These are phyloP conservation scores for Xerocomus minutiporus DNA, from an alignment of 1,284 basidiomycete genomes.

Conservation along the genomic window DNA sequence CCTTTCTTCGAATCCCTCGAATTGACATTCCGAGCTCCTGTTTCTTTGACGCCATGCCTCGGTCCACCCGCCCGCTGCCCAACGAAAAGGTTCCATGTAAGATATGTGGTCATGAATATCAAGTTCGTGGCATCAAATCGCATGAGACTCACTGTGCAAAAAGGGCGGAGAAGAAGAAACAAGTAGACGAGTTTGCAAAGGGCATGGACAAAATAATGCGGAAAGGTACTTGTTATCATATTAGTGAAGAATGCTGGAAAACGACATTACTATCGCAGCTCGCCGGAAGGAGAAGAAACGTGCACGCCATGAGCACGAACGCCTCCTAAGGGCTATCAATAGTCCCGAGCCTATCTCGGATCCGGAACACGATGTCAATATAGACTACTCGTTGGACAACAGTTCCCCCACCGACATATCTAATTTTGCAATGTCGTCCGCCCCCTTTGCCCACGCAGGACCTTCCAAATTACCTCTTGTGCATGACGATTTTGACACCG, in stretches of 20 bases:
- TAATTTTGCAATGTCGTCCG: neutral
- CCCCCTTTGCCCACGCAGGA: neutral
- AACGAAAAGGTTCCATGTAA: neutral
- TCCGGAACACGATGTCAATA: neutral
- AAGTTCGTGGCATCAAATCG: neutral
- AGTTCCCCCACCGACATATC: neutral
- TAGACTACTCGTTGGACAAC: neutral
- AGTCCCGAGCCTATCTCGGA: neutral
- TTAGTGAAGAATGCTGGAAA: too few species aligned
- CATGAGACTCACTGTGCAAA: neutral
- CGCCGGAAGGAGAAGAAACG: neutral
- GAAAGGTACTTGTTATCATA: neutral
- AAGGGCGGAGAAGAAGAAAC: neutral
- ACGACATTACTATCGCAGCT: neutral
- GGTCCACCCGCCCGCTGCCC: neutral
- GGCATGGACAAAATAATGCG: neutral
- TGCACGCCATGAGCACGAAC: neutral
- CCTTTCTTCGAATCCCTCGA: neutral
- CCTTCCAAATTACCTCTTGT: neutral
- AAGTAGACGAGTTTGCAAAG: neutral
- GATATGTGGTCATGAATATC: neutral
- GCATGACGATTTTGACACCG: neutral
- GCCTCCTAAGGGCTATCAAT: neutral
- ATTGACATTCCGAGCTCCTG: neutral
- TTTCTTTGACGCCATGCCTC: neutral